Percentiles rank a stretch among this genome's conserved stretches.
Conservation (phyloP, 371 early-diverging fungal genomes). For the Fennellomyces sp. region DNA sequence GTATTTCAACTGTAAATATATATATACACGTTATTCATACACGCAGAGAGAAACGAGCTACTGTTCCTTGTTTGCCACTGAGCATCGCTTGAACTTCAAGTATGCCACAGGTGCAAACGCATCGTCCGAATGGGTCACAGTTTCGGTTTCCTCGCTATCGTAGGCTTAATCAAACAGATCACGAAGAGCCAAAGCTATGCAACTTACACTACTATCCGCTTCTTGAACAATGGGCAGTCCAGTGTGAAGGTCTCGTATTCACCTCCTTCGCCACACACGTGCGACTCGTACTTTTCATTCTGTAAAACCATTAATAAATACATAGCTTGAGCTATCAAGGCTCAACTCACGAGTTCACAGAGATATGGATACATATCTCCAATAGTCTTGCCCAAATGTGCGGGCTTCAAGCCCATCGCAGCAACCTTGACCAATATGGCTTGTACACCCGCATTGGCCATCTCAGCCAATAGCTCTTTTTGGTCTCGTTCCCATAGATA, state of each 20-base stretch:
- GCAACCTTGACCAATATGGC: constrained; percentile 97
- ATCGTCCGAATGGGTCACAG: constrained; percentile 79
- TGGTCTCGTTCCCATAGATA: constrained; percentile 97
- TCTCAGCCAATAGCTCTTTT: constrained; percentile 83
- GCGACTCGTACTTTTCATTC: constrained; percentile 82
- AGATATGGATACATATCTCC: constrained; percentile 77
- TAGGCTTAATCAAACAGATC: not conserved
- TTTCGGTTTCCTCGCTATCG: constrained; percentile 76
- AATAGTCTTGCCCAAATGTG: constrained; percentile 84
- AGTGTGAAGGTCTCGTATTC: constrained; percentile 98
- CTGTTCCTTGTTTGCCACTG: constrained; percentile 57
- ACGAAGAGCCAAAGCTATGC: not conserved
- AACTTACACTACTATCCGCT: constrained; percentile 70
- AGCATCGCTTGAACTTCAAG: constrained; percentile 63
- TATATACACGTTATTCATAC: not conserved
- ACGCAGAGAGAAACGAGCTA: not conserved
- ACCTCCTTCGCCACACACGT: constrained; percentile 99
- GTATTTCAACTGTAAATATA: not conserved
- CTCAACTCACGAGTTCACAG: constrained; percentile 62
- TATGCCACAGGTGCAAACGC: constrained; percentile 87
- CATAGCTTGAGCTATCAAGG: not conserved
- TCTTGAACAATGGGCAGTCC: constrained; percentile 97
- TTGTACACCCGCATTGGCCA: constrained; percentile 86
- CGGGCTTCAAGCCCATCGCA: constrained; percentile 76
- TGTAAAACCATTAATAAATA: constrained; percentile 17